Base-by-base conservation (phyloP, 2,329 filamentous ascomycete species). In the Neofusicoccum cordaticola region DNA sequence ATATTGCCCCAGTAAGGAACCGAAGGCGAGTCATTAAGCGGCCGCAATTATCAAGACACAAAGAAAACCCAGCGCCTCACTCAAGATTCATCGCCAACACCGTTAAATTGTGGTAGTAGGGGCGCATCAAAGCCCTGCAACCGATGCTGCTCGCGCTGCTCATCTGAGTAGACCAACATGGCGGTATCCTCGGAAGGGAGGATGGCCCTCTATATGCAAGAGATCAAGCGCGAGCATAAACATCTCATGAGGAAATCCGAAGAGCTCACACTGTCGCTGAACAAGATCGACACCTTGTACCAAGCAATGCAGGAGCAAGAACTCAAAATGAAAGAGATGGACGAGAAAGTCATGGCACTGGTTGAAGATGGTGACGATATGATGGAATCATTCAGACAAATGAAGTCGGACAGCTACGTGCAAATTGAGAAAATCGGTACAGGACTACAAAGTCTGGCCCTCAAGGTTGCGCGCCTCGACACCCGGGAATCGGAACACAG, bases 211-310 rank as follows among this genome's bases (percentile, higher is more conserved):
- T 63, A 63, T 19, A 31, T 47, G 6, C 51, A 63, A 13, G 37
- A 53, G 8, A 56, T 27, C 61, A 63, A 63, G 22, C 50, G 51
- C 31, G 61, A 63, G n/a, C 48, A 63, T 13, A 53, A 63, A 12
- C 17, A 47, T 17, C 45, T 64, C 12, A 45, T 63, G 41, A 53
- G 66, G 22, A 67, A 65, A 47, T 42, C 67, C 12, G 57, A 65
- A 19, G 58, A 45, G 2, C 12, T 71, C 19, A 65, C 56, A 2
- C 41, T 47, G 12, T 60, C 56, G 4, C 8, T 60, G 31, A 47
- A 42, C 4, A 60, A 60, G 17, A 35, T 60, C 31, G 56, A 60
- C 7, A 12, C 31, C 27, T 11, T 60, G 8, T 47, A 68, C 34
- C 42, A 41, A 22, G 35, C 39, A 15, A 34, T 66, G 35, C 37